These are phyloP conservation scores for Salvia miltiorrhiza DNA, from an alignment of 257 asterid genomes.

Conservation along the genomic window DNA sequence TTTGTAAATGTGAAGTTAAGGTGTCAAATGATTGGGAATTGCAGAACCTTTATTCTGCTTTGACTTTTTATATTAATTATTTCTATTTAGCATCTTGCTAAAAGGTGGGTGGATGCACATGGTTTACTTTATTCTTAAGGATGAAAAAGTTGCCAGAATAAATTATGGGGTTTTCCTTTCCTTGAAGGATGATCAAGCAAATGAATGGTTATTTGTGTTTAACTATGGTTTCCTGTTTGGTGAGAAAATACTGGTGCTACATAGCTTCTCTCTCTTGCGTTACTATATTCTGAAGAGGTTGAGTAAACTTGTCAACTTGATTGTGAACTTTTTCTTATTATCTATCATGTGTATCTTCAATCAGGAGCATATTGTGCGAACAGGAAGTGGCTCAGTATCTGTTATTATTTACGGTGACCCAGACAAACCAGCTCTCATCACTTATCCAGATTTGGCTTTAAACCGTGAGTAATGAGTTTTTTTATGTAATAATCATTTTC, in stretches of 20 bases:
- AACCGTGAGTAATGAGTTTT: constrained; percentile 62
- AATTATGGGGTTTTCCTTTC: constrained; percentile 24
- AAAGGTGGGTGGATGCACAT: constrained; percentile 34
- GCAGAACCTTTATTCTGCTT: constrained; percentile 16
- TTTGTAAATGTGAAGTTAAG: constrained; percentile 28
- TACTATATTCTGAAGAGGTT: background rate
- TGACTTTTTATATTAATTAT: constrained; percentile 21
- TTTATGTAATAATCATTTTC: constrained; percentile 38
- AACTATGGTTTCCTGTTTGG: constrained; percentile 19
- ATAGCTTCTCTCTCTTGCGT: constrained; percentile 6
- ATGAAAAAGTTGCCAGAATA: constrained; percentile 26
- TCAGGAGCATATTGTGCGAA: constrained; percentile 82
- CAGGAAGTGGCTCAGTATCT: constrained; percentile 75
- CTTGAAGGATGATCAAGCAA: constrained; percentile 34
- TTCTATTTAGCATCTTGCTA: constrained; percentile 17
- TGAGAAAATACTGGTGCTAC: constrained; percentile 16
- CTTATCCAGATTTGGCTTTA: constrained; percentile 94
- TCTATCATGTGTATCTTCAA: constrained; percentile 18
- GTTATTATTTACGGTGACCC: constrained; percentile 86
- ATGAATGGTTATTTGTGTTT: constrained; percentile 13
- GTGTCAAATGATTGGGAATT: constrained; percentile 35
- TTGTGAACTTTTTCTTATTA: constrained; percentile 18
- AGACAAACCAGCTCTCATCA: constrained; percentile 89
- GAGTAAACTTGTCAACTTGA: constrained; percentile 16
- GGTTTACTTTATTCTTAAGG: constrained; percentile 27